Percentiles rank a stretch among this genome's conserved stretches.
Conservation (phyloP, 225 moss, liverwort and hornwort genomes). For the Neckera pumila region DNA sequence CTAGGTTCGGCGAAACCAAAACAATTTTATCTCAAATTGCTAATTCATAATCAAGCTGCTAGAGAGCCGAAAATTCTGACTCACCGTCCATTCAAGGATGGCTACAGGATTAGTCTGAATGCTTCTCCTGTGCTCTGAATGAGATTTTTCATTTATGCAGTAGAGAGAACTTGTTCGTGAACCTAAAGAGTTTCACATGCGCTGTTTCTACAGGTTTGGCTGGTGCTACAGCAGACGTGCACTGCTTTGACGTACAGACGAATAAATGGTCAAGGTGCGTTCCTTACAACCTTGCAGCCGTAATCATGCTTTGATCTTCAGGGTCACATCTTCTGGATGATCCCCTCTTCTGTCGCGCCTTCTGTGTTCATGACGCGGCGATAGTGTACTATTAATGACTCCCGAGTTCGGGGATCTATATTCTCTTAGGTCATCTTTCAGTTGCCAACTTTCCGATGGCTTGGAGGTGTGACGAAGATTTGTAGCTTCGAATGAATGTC, state of each 20-base stretch:
- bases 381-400: neutral
- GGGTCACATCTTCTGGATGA: neutral
- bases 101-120: neutral
- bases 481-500: neutral
- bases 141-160: neutral
- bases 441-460: neutral
- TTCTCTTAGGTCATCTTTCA: neutral
- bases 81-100: neutral
- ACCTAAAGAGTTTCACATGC: slow-evolving; percentile 1
- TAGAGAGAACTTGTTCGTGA: neutral
- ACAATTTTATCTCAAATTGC: neutral
- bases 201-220: slow-evolving; percentile 66
- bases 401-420: neutral
- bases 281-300: neutral
- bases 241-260: slow-evolving; percentile 77
- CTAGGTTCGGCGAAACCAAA: neutral
- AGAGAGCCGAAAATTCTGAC: neutral
- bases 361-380: neutral
- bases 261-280: slow-evolving; percentile 85
- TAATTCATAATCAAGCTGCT: neutral
- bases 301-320: neutral
- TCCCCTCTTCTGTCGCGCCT: neutral
- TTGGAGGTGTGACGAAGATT: neutral
- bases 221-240: slow-evolving; percentile 95
- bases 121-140: neutral